Base-by-base conservation (phyloP, 106 monocot genomes). In the Dioscorea alata region DNA sequence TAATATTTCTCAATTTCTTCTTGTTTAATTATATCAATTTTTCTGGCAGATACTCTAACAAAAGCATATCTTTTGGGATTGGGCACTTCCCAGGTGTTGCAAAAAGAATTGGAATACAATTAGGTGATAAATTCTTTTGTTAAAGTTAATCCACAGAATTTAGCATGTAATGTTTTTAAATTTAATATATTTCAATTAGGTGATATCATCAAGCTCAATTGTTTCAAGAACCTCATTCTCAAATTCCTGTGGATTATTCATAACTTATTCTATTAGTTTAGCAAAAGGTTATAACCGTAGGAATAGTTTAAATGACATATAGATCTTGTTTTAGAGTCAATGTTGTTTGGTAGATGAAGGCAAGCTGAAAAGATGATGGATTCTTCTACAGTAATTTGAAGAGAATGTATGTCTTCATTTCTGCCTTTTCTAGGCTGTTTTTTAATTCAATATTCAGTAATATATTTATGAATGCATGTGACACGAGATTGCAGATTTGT, bases 61-160 rank as follows among this genome's bases (percentile, higher is more conserved):
- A 85, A 69, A 90, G 75, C 49, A 69, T 93, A 33, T 92, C 99
- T 59, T 99, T 92, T 83, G 99, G 90, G 20, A 76, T 87, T 69
- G 92, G 99, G 23, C 99, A 83, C 64, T 99, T 92, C 62, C 90
- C 99, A 57, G 93, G 90, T 88, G 89, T 72, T 67, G 99, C 99
- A 56, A 80, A 84, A 20, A 87, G 75, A 60, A 93, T 83, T 83
- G 90, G 99, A 81, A 83, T n/a, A n/a, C n/a, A n/a, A n/a, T n/a
- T n/a, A n/a, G n/a, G n/a, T n/a, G n/a, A n/a, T n/a, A n/a, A n/a
- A n/a, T n/a, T n/a, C n/a, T n/a, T n/a, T n/a, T n/a, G n/a, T n/a
- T n/a, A n/a, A n/a, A n/a, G n/a, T n/a, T n/a, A n/a, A n/a, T n/a
- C n/a, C n/a, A n/a, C n/a, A n/a, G n/a, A n/a, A n/a, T n/a, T n/a